Evolutionary conservation across 305 asterid genomes (phyloP).

Genomic region (Lippia alba): DNA sequence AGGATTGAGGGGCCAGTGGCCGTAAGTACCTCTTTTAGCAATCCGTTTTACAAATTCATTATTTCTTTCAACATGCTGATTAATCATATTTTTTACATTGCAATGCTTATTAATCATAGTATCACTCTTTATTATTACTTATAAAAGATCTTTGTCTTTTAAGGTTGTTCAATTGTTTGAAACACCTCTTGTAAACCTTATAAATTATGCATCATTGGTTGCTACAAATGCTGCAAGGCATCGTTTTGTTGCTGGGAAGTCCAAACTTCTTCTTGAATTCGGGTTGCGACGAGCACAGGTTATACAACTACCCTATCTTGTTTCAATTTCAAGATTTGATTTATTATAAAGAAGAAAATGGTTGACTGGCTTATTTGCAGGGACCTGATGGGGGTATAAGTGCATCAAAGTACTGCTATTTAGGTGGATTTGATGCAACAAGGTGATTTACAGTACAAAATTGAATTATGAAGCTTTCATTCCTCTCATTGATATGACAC

Average conservation of each 20-base stretch:
- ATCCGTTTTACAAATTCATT: slow-evolving; percentile 9
- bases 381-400: slow-evolving; percentile 99
- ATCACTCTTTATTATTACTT: slow-evolving; percentile 29
- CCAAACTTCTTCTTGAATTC: slow-evolving; percentile 91
- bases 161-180: slow-evolving; percentile 98
- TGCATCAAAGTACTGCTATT: slow-evolving; percentile 93
- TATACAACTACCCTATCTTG: slow-evolving; percentile 13
- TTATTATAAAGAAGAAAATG: slow-evolving; percentile 18
- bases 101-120: slow-evolving; percentile 21
- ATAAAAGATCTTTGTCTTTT: slow-evolving; percentile 31
- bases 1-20: slow-evolving; percentile 98
- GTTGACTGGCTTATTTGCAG: slow-evolving; percentile 49
- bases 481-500: neutral
- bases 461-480: slow-evolving; percentile 8
- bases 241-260: slow-evolving; percentile 97
- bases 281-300: slow-evolving; percentile 97
- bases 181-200: slow-evolving; percentile 91
- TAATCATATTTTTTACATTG: too few species aligned
- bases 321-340: slow-evolving; percentile 30
- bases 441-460: slow-evolving; percentile 57
- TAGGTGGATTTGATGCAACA: slow-evolving; percentile 99
- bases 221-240: slow-evolving; percentile 99
- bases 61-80: slow-evolving; percentile 6
- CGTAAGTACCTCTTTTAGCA: slow-evolving; percentile 60
- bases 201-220: slow-evolving; percentile 90